phyloP scores from a whole-genome alignment of 768 basidiomycete genomes.

The Podaxis rugospora region DNA sequence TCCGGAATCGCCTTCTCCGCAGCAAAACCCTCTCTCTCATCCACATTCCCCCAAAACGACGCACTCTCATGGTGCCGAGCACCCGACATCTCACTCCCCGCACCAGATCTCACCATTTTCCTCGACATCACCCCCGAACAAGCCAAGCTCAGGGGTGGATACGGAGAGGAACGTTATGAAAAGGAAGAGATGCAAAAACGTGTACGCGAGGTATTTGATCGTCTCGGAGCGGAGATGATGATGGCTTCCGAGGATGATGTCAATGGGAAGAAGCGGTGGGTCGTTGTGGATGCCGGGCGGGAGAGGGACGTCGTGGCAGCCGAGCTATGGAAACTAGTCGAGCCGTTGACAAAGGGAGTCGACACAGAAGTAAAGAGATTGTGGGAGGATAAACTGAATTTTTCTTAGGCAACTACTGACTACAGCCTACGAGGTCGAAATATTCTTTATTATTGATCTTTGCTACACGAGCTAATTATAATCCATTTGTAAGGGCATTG shows the following conservation, averaged over 20 bases:
- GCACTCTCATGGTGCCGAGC: conserved; percentile 80
- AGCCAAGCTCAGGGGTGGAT: conserved; percentile 70
- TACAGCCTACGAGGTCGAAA: background rate
- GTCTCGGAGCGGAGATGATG: conserved; percentile 45
- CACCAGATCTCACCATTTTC: conserved; percentile 86
- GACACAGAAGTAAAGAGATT: conserved; percentile 41
- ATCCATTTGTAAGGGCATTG: background rate
- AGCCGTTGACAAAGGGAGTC: conserved; percentile 34
- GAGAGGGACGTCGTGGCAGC: conserved; percentile 44
- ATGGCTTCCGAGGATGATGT: conserved; percentile 19
- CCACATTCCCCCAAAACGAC: conserved; percentile 15
- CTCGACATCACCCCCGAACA: conserved; percentile 73
- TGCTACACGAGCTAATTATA: background rate
- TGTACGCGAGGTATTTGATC: conserved; percentile 57
- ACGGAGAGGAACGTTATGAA: conserved; percentile 87
- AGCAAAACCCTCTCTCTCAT: conserved; percentile 36
- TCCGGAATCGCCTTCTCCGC: conserved; percentile 91
- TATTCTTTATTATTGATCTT: background rate
- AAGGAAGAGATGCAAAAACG: conserved; percentile 66
- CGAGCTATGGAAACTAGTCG: conserved; percentile 51
- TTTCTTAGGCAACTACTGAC: background rate
- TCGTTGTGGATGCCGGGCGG: conserved; percentile 54
- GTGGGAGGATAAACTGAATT: conserved; percentile 34
- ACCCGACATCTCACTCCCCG: conserved; percentile 84
- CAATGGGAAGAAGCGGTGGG: conserved; percentile 36